Percentiles rank a stretch among this genome's conserved stretches.
Evolutionary conservation across 2,329 filamentous ascomycete genomes (phyloP).

Genomic region (Ophiostoma perfectum): DNA sequence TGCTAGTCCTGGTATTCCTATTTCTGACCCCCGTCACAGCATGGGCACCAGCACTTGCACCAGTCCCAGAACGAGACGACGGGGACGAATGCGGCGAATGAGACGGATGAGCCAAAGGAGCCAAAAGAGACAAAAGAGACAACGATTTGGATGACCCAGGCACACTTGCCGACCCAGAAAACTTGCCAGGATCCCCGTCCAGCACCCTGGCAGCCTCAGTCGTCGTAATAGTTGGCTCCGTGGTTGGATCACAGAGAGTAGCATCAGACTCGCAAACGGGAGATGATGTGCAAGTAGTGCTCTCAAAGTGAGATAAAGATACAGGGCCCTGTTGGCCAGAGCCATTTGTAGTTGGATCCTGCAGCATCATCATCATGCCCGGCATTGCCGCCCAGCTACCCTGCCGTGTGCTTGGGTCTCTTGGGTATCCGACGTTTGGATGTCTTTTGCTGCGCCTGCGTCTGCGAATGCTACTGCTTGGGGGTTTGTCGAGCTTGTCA

Average conservation of each 20-base stretch:
- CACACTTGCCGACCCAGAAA: neutral
- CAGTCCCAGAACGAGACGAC: no score
- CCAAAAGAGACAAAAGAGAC: no score
- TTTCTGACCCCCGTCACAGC: no score
- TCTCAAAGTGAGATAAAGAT: neutral
- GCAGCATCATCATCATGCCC: neutral
- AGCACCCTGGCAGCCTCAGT: conserved; percentile 19
- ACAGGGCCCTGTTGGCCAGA: no score
- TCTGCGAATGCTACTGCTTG: neutral
- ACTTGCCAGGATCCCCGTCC: conserved; percentile 15
- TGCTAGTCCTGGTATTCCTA: neutral
- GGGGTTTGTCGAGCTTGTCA: neutral
- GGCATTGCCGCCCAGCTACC: neutral
- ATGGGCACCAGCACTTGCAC: no score
- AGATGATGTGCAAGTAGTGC: conserved; percentile 4
- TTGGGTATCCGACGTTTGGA: neutral
- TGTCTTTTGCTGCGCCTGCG: neutral
- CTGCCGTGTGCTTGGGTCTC: neutral
- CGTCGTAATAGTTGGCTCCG: neutral
- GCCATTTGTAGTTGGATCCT: no score
- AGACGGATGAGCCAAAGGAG: no score
- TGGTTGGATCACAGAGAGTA: neutral
- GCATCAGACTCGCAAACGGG: neutral
- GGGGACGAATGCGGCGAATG: no score
- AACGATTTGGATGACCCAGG: no score